Evolutionary conservation across 148 eudicot genomes (phyloP), one percentile per base, ranked within the genome.

Genomic region (Salicornia ramosissima): DNA sequence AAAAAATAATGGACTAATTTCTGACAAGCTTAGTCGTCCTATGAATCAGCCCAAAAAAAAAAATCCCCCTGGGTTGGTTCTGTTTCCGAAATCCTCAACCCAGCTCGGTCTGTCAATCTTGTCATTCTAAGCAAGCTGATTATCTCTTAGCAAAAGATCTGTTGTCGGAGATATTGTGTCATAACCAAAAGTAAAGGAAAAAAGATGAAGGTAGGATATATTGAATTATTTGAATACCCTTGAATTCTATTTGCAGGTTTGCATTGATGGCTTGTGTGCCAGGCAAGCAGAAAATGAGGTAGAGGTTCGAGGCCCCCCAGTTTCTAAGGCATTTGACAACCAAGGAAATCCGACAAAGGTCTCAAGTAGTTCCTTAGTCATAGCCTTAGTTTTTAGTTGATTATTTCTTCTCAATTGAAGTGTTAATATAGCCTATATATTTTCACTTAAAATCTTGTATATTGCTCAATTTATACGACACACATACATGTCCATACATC

Each of bases 261-360:
- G 67, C 71, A 83, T 95, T 52, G 85, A 87, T 70, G 83, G 81
- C 31, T 85, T 95, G 56, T 81, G 79, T 80, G 72, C 87, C 45
- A 91, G 77, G 85, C 99, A 95, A 79, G 79, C 64, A 31, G 87
- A 77, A 53, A 86, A 72, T 67, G 87, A 88, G 81, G 80, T 88
- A 45, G 97, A 95, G 83, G 83, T 87, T 79, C 91, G 99, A 74
- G 99, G 99, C 57, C 99, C 99, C 74, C 97, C 99, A 58, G 90
- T 81, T 76, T 86, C 93, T 12, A 95, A 91, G 81, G 97, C 99
- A 67, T 95, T 91, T 81, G 99, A 95, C 66, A 69, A 71, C 68
- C 80, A 86, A 74, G 97, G 96, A 83, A 86, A 82, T 74, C 91
- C 99, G 58, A 89, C 99, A 15, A 95, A 95, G 99, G 99, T 91